Evolutionary conservation across 225 moss, liverwort and hornwort genomes (phyloP).

Genomic region (Ulota crispa): DNA sequence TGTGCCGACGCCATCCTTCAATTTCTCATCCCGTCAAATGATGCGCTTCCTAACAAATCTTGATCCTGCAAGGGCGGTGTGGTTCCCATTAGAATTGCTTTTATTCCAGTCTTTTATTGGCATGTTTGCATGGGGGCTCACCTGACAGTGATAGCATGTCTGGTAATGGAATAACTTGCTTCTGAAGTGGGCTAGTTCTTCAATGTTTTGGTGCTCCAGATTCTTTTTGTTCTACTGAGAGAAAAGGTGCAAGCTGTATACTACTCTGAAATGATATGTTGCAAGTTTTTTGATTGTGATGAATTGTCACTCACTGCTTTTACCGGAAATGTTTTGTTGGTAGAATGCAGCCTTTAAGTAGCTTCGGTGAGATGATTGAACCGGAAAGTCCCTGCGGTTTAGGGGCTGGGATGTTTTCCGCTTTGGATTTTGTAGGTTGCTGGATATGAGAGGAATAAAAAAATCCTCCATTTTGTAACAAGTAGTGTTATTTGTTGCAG

Average conservation of each 20-base stretch:
- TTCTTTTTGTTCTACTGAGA: not conserved
- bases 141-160: not conserved
- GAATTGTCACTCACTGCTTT: not conserved
- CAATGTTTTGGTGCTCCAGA: not conserved
- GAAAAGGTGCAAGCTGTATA: not conserved
- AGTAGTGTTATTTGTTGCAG: constrained; percentile 31
- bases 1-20: not conserved
- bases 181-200: not conserved
- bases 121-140: not conserved
- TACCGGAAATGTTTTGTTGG: not conserved
- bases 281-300: not conserved
- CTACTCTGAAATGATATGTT: not conserved
- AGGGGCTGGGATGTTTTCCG: not conserved
- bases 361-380: not conserved
- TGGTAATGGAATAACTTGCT: not conserved
- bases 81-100: not conserved
- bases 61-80: constrained; percentile 1
- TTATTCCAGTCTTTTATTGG: not conserved
- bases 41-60: not conserved
- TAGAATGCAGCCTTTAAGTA: constrained; percentile 15
- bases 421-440: constrained; percentile 2
- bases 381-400: not conserved
- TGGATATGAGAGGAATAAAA: constrained; percentile 1
- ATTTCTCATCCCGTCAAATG: not conserved
- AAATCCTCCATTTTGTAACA: constrained; percentile 18